phyloP scores from a whole-genome alignment of 1,284 basidiomycete genomes.

The Ganoderma lucidum region DNA sequence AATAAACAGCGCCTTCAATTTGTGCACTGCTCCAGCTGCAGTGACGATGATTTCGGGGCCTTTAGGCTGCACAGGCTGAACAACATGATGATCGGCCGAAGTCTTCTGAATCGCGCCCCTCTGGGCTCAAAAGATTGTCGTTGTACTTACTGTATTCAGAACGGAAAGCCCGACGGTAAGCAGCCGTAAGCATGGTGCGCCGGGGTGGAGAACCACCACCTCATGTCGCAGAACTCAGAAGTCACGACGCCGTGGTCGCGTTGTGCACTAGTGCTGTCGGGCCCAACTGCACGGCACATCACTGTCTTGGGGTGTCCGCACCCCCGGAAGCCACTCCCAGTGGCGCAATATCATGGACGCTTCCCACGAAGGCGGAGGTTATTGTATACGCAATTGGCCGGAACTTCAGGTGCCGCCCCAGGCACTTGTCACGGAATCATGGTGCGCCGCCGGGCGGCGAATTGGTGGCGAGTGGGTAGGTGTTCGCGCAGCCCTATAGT shows the following conservation, averaged over 20 bases:
- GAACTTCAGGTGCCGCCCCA: not conserved
- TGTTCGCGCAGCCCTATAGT: not conserved
- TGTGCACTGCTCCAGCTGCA: not conserved
- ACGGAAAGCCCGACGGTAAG: not conserved
- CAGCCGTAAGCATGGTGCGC: not conserved
- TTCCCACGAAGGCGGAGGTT: slow-evolving; percentile 5
- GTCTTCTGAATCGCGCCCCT: not conserved
- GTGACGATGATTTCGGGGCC: slow-evolving; percentile 13
- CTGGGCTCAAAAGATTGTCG: not conserved
- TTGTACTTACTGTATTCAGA: not conserved
- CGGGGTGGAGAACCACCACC: not conserved
- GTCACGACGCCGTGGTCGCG: not conserved
- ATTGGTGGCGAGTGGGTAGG: not conserved
- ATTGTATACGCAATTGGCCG: not conserved
- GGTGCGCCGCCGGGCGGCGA: not conserved
- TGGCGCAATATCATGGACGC: not conserved
- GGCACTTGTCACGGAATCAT: slow-evolving; percentile 7
- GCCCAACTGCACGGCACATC: not conserved
- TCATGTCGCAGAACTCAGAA: not conserved
- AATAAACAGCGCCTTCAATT: not conserved
- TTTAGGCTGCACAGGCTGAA: not conserved
- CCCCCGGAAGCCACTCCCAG: not conserved
- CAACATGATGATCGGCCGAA: slow-evolving; percentile 10
- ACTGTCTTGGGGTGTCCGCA: not conserved
- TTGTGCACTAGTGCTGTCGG: not conserved